Conservation (phyloP, 2,329 filamentous ascomycete genomes). For the Aspergillus costaricaensis region DNA sequence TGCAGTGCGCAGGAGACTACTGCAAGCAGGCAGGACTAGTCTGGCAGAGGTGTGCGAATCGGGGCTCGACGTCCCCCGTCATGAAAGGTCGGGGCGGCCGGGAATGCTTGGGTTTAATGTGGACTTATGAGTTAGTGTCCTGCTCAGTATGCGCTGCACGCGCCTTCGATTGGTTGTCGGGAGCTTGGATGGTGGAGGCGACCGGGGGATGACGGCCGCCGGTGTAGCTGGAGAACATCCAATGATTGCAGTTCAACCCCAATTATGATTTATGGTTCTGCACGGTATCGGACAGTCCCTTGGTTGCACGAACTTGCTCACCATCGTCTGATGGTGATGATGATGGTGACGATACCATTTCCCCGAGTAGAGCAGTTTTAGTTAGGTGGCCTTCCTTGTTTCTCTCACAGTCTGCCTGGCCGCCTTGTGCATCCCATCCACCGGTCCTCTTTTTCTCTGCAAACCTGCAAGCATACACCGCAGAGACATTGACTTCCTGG, state of each 20-base stretch:
- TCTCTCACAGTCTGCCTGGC: neutral
- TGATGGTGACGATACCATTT: neutral
- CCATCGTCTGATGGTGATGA: neutral
- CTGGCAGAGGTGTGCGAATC: neutral
- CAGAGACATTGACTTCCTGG: neutral
- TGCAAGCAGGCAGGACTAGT: conserved; percentile 1
- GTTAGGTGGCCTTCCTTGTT: neutral
- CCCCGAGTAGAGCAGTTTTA: neutral
- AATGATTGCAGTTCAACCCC: neutral
- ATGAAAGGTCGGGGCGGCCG: conserved; percentile 11
- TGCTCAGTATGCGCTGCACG: neutral
- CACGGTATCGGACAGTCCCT: neutral
- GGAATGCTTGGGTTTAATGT: conserved; percentile 1
- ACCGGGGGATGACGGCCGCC: neutral
- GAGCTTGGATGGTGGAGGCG: neutral
- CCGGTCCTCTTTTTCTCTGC: neutral
- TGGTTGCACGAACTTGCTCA: neutral
- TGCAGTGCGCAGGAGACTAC: neutral
- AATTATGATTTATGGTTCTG: neutral
- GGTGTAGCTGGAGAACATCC: neutral
- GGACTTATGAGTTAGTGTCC: neutral
- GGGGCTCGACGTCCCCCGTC: neutral
- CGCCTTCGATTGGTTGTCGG: neutral
- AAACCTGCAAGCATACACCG: neutral
- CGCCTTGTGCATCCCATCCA: neutral